Percentiles rank a stretch among this genome's conserved stretches.
phyloP scores from a whole-genome alignment of 202 grass and related monocot species.

The Bolboschoenoplectus hybrid region DNA sequence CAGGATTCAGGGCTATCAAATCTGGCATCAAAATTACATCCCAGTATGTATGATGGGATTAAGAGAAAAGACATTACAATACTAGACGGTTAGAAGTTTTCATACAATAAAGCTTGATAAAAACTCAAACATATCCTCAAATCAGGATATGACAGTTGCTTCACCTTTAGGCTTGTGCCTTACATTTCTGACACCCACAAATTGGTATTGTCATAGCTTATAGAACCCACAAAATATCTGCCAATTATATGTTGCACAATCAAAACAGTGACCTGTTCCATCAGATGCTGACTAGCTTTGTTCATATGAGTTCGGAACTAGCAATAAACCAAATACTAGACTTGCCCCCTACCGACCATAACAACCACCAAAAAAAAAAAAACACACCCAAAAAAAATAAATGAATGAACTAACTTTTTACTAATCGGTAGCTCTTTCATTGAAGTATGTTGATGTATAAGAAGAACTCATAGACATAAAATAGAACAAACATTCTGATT shows the following conservation, averaged over 20 bases:
- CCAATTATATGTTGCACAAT: neutral
- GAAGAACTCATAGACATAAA: neutral
- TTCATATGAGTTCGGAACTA: conserved; percentile 3
- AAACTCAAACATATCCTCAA: conserved; percentile 14
- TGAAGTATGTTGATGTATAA: neutral
- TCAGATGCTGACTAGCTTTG: neutral
- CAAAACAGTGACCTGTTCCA: neutral
- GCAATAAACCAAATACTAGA: neutral
- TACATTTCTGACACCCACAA: neutral
- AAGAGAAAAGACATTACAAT: neutral
- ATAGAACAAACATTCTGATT: conserved; percentile 14
- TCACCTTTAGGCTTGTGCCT: neutral
- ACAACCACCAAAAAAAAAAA: too few species aligned
- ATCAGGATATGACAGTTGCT: neutral
- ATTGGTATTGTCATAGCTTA: conserved; percentile 10
- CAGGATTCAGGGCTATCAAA: neutral
- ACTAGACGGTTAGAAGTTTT: neutral
- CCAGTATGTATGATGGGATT: neutral
- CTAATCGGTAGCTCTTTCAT: neutral
- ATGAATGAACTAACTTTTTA: neutral
- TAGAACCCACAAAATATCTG: neutral
- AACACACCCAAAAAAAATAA: too few species aligned
- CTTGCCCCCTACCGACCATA: neutral
- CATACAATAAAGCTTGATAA: neutral
- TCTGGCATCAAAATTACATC: neutral